phyloP scores from a whole-genome alignment of 2,329 filamentous ascomycete genomes.

The Arthrobotrys sphaeroides region DNA sequence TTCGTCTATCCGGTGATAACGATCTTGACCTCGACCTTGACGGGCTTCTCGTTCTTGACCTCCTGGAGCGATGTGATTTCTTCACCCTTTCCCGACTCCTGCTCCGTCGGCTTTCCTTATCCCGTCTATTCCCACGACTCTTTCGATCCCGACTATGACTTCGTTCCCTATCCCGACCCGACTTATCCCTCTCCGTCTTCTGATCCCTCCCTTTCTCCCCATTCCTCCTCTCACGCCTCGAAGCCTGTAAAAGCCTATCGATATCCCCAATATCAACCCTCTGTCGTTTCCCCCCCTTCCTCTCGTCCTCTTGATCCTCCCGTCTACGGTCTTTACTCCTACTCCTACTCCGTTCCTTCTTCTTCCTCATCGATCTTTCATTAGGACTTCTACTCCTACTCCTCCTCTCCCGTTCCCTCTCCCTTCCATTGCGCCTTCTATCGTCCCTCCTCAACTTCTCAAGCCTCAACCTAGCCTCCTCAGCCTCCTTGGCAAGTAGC shows the following conservation, averaged over 20 bases:
- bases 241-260: slow-evolving; percentile 41
- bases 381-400: slow-evolving; percentile 44
- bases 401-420: slow-evolving; percentile 60
- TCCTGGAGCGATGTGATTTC: slow-evolving; percentile 48
- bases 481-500: slow-evolving; percentile 81
- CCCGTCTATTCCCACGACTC: slow-evolving; percentile 14
- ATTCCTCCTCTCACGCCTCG: slow-evolving; percentile 36
- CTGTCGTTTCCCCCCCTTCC: slow-evolving; percentile 32
- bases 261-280: slow-evolving; percentile 45
- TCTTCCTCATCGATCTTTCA: slow-evolving; percentile 17
- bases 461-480: slow-evolving; percentile 78
- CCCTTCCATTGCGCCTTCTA: slow-evolving; percentile 59
- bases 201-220: slow-evolving; percentile 22
- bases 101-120: slow-evolving; percentile 39
- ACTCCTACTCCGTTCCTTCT: slow-evolving; percentile 28
- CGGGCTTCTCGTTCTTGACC: slow-evolving; percentile 22
- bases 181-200: slow-evolving; percentile 1
- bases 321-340: slow-evolving; percentile 19
- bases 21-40: slow-evolving; percentile 23
- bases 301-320: slow-evolving; percentile 17
- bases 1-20: slow-evolving; percentile 45
- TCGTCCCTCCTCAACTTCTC: slow-evolving; percentile 68
- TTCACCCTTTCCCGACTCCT: slow-evolving; percentile 30
- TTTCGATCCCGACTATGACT: slow-evolving; percentile 14
- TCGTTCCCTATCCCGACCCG: slow-evolving; percentile 10